Conservation (phyloP, 2,329 filamentous ascomycete genomes). For the Biscogniauxia sp. region DNA sequence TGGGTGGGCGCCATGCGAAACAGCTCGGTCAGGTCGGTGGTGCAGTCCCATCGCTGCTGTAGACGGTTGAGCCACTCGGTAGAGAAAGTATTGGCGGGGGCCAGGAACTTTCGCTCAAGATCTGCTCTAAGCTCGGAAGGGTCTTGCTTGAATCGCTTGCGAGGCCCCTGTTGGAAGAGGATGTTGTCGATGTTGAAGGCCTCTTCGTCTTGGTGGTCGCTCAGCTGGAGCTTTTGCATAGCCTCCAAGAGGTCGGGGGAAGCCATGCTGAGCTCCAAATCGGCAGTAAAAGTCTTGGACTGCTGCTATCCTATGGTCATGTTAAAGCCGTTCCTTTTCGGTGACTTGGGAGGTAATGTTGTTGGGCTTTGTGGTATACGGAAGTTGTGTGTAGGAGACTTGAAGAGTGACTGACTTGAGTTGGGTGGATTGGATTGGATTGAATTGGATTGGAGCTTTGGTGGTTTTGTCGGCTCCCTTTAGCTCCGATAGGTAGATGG, state of each 20-base stretch:
- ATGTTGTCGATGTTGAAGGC: constrained; percentile 53
- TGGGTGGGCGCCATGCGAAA: constrained; percentile 88
- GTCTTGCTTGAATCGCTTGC: constrained; percentile 47
- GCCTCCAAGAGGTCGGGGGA: constrained; percentile 43
- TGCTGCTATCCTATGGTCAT: neutral
- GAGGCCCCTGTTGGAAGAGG: constrained; percentile 46
- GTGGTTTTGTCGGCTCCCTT: neutral
- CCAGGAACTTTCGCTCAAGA: constrained; percentile 75
- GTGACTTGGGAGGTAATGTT: neutral
- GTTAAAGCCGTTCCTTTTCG: no score
- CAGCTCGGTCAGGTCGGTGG: constrained; percentile 76
- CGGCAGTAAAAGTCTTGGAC: neutral
- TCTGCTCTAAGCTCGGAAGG: constrained; percentile 64
- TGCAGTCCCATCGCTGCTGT: constrained; percentile 85
- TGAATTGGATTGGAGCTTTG: neutral
- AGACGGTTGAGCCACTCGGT: constrained; percentile 82
- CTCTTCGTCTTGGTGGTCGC: constrained; percentile 31
- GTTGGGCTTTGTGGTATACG: neutral
- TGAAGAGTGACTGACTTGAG: neutral
- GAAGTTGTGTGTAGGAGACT: neutral
- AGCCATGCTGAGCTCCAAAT: constrained; percentile 22
- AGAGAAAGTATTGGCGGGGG: constrained; percentile 76
- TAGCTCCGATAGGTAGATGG: neutral
- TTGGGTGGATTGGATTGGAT: no score
- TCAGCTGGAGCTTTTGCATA: constrained; percentile 50